These are phyloP conservation scores for Verticillium dahliae DNA, from an alignment of 2,329 filamentous ascomycete genomes.

Conservation along the genomic window DNA sequence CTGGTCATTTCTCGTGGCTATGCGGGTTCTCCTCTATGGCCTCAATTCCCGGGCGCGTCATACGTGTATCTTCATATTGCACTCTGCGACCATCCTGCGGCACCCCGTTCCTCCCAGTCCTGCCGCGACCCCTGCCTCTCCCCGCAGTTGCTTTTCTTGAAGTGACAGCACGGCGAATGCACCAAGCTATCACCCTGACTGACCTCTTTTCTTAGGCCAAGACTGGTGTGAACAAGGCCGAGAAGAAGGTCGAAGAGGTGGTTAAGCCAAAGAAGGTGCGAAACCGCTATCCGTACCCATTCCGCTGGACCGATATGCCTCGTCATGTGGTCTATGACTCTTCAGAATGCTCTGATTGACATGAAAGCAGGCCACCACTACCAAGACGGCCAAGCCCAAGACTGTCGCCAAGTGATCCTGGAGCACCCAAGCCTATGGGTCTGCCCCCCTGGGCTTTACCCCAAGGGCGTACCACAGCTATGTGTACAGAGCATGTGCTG, in stretches of 20 bases:
- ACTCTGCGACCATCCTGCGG: neutral
- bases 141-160: neutral
- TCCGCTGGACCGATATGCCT: neutral
- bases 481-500: neutral
- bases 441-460: too few relatives aligned
- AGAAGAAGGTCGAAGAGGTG: neutral
- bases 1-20: neutral
- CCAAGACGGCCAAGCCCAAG: slow-evolving; percentile 11
- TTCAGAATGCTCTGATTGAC: neutral
- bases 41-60: neutral
- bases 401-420: neutral
- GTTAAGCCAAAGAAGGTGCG: slow-evolving; percentile 7
- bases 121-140: neutral
- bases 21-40: neutral
- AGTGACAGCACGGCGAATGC: too few relatives aligned
- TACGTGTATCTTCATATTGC: neutral
- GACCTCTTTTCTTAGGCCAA: slow-evolving; percentile 5
- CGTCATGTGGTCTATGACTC: neutral
- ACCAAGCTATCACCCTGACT: neutral
- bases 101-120: neutral
- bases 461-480: neutral
- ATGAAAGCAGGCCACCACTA: neutral
- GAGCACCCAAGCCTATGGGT: neutral
- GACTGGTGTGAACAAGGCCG: slow-evolving; percentile 7
- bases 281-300: neutral